Evolutionary conservation across 2,329 filamentous ascomycete species (phyloP).

Genomic region (Fusarium domesticum): DNA sequence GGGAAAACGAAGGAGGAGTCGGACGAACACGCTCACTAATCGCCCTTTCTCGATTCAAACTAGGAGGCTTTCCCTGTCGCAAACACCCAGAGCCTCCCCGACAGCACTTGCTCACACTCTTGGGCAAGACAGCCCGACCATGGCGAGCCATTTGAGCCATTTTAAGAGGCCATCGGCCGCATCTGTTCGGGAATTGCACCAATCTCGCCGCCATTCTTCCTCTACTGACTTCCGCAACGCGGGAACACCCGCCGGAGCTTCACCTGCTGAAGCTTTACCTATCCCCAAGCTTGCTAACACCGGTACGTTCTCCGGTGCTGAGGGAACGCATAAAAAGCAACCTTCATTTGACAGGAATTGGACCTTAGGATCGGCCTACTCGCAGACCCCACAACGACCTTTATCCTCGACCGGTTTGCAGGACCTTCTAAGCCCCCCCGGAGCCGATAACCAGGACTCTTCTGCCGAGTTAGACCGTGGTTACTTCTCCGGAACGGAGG

Average conservation of each 20-base stretch:
- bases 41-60: conserved; percentile 47
- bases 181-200: conserved; percentile 76
- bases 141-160: conserved; percentile 49
- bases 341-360: conserved; percentile 69
- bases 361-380: conserved; percentile 57
- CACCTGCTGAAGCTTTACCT: conserved; percentile 22
- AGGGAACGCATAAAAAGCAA: conserved; percentile 57
- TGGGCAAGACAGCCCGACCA: conserved; percentile 44
- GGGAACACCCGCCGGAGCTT: conserved; percentile 24
- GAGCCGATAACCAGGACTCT: conserved; percentile 45
- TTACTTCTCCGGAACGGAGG: conserved; percentile 89
- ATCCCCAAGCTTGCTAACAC: conserved; percentile 41
- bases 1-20: conserved; percentile 47
- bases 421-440: conserved; percentile 41
- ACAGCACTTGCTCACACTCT: conserved; percentile 38
- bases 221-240: conserved; percentile 62
- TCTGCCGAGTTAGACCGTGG: conserved; percentile 73
- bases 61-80: conserved; percentile 48
- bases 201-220: conserved; percentile 83
- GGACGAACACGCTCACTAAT: conserved; percentile 57
- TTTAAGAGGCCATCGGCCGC: conserved; percentile 71
- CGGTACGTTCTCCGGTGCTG: conserved; percentile 42
- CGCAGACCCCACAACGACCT: conserved; percentile 42
- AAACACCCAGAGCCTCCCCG: conserved; percentile 49
- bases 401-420: conserved; percentile 53